Evolutionary conservation across 768 basidiomycete genomes (phyloP).

Genomic region (Phlebiopsis flavidoalba): DNA sequence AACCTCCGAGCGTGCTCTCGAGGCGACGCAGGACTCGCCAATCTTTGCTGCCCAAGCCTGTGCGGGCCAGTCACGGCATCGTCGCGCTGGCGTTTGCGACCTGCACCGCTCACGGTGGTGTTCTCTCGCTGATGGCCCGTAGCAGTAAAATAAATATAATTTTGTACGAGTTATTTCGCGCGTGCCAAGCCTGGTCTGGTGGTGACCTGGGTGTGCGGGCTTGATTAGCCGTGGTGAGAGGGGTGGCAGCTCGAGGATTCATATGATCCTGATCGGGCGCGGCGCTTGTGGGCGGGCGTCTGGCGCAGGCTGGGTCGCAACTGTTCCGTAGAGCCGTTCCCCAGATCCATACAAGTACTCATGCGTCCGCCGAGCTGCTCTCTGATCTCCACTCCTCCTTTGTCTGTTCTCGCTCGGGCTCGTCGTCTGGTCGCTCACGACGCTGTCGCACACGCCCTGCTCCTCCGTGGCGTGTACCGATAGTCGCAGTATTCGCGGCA

Average conservation of each 20-base stretch:
- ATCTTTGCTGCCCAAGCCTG: neutral
- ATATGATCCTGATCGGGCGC: constrained; percentile 15
- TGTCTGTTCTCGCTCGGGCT: constrained; percentile 15
- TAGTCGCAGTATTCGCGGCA: constrained; percentile 3
- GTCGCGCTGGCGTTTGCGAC: neutral
- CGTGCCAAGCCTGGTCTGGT: neutral
- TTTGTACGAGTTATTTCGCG: neutral
- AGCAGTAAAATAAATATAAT: neutral
- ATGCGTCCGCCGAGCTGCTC: constrained; percentile 13
- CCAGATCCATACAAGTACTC: constrained; percentile 19
- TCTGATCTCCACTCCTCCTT: constrained; percentile 17
- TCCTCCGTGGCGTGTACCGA: constrained; percentile 7
- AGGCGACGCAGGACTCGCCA: neutral
- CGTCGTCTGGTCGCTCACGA: constrained; percentile 11
- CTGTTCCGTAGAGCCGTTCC: constrained; percentile 21
- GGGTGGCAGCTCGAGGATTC: constrained; percentile 6
- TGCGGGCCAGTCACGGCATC: neutral
- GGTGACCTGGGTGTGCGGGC: neutral
- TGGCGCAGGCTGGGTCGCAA: constrained; percentile 14
- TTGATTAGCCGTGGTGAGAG: constrained; percentile 26
- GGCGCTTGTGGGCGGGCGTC: constrained; percentile 8
- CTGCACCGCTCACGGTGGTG: neutral
- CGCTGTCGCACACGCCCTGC: constrained; percentile 3
- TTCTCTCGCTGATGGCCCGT: neutral
- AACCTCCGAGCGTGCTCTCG: neutral